Evolutionary conservation across 768 basidiomycete genomes (phyloP), one percentile per base, ranked within the genome.

Genomic region (Coprinellus micaceus): DNA sequence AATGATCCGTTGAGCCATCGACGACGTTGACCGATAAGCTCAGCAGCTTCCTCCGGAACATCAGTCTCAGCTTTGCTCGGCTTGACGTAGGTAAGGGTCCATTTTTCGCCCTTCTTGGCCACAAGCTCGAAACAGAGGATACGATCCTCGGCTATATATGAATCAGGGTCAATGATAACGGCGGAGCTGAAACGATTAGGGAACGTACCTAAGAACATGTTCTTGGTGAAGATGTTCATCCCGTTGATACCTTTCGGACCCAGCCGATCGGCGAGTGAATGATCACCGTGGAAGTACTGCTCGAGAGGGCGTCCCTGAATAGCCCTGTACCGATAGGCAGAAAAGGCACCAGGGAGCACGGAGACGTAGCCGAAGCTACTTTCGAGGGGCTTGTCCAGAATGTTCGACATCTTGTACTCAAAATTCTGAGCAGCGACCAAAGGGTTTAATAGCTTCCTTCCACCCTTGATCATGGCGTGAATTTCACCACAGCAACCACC

Each of bases 361-460:
- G 92, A 94, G 9, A 94, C 92, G 62, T 97, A 98, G 28, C 95
- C 95, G 64, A 98, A 98, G 60, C 90, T 88, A 68, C 91, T 94
- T 73, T 98, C 95, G 52, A 94, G 78, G 0, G 95, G 95, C 69
- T 97, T 95, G 69, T 95, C 97, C 15, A 98, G 77, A 66, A 98
- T 97, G 72, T 98, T 97, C 43, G 92, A 94, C 91, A 98, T 96
- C 74, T 94, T 97, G 76, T 97, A 97, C 74, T 95, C 94, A 63
- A 95, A 95, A 73, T 98, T 97, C 70, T 98, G 95, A 15, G 95
- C 94, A 7, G 95, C 95, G 28, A 98, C 82, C 48, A 94, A 75
- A 19, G 93, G 95, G 66, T 98, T 98, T 58, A 98, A 69, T 24
- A 98, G 82, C 70, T 97, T 97, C 71, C 71, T 86, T 43, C 94